Base-by-base conservation (phyloP, 805 yeast species). In the Starmera dryadoides region DNA sequence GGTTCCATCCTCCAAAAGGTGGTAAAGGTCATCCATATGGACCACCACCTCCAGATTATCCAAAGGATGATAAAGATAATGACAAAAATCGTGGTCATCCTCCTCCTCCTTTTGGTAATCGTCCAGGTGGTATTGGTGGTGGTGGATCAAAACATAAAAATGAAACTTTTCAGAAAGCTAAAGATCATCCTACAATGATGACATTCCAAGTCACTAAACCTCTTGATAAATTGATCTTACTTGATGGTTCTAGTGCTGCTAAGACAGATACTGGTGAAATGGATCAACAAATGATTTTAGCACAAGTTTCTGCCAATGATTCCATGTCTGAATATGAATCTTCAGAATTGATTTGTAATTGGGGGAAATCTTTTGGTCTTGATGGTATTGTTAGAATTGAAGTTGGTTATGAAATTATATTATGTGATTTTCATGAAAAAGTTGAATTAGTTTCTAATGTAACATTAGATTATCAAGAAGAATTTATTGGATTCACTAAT, bases 201-300 rank as follows among this genome's bases (percentile, higher is more conserved):
- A 74, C 82, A 0, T 75, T 76, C 45, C 58, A 63, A 42, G 71
- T 69, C 9, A 58, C 56, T 3, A 62, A 59, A 42, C 78, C 81
- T 4, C 53, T 79, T 37, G 65, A 64, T 44, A 71, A 64, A 45
- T 50, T 79, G 23, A 60, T 79, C 5, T 66, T 69, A 37, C 52
- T 79, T n/a, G 84, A 79, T 44, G 86, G 86, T 6, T 82, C 84
- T 0, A 76, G 82, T 22, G 86, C 83, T n/a, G 76, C 83, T 0
- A 79, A 78, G 52, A 59, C 69, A 0, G 30, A 39, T 1, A 65
- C 75, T 2, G 84, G 84, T 4, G 79, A 74, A 49, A 77, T 77
- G 83, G 86, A 79, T 50, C 67, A 76, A 2, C 80, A 75, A 47
- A 55, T 55, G 34, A 40, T 75, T 36, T 48, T 71, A 3, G 61